Evolutionary conservation across 345 rosid genomes (phyloP).

Genomic region (Gossypium sturtianum): DNA sequence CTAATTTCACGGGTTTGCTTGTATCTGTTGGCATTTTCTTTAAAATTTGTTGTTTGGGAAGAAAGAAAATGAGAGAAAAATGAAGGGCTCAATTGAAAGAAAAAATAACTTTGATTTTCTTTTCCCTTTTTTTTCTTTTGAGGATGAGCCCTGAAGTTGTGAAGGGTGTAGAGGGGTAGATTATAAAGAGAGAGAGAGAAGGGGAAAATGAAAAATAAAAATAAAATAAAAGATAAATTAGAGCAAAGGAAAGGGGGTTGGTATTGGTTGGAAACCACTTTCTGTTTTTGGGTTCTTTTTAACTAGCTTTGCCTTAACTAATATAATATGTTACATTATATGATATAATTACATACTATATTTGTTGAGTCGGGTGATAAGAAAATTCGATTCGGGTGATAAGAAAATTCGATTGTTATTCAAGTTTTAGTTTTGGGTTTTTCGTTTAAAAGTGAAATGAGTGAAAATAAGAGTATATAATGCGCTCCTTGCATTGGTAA

Average conservation of each 20-base stretch:
- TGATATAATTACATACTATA: too few relatives aligned
- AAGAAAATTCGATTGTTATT: too few relatives aligned
- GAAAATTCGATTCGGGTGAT: too few relatives aligned
- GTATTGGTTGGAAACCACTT: constrained; percentile 13
- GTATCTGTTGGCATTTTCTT: constrained; percentile 64
- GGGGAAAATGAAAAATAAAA: neutral
- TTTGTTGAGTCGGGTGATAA: too few relatives aligned
- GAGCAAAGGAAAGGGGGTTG: neutral
- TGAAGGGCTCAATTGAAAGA: neutral
- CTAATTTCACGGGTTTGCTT: constrained; percentile 81
- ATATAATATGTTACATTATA: too few relatives aligned
- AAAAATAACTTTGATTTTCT: neutral
- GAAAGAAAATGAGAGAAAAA: neutral
- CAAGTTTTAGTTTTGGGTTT: too few relatives aligned
- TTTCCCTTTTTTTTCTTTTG: neutral
- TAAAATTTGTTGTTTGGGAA: neutral
- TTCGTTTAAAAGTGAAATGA: too few relatives aligned
- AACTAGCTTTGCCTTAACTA: neutral
- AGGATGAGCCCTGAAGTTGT: constrained; percentile 11
- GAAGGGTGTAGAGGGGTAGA: neutral
- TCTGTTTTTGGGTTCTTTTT: neutral
- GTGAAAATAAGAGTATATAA: too few relatives aligned
- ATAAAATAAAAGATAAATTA: neutral
- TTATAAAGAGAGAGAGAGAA: neutral
- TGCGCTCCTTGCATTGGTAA: rapidly evolving